Conservation (phyloP, 2,329 filamentous ascomycete species). For the Shiraia sp. region DNA sequence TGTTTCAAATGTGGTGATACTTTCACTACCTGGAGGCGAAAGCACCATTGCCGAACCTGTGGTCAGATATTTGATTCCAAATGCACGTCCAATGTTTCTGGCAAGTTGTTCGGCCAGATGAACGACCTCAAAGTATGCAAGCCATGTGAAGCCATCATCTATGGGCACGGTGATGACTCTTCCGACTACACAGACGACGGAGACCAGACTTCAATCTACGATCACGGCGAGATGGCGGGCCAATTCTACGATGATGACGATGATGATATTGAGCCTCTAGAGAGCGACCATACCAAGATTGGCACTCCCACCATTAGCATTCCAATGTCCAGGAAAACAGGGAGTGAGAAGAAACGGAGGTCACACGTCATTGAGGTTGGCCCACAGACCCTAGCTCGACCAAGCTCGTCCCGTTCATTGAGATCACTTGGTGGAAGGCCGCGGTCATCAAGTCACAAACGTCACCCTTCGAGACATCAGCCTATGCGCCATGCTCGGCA, state of each 20-base stretch:
- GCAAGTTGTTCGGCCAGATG: slow-evolving; percentile 82
- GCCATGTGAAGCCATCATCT: slow-evolving; percentile 88
- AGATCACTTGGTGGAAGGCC: slow-evolving; percentile 73
- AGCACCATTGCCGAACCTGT: slow-evolving; percentile 92
- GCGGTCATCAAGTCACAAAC: slow-evolving; percentile 76
- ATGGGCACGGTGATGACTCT: slow-evolving; percentile 85
- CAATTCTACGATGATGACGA: slow-evolving; percentile 30
- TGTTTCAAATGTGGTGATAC: slow-evolving; percentile 90
- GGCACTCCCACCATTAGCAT: slow-evolving; percentile 66
- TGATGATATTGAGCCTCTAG: slow-evolving; percentile 29
- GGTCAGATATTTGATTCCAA: slow-evolving; percentile 99
- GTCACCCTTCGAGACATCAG: slow-evolving; percentile 86
- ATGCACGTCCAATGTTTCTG: slow-evolving; percentile 89
- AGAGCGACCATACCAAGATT: slow-evolving; percentile 48
- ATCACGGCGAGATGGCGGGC: slow-evolving; percentile 30
- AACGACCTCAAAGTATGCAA: slow-evolving; percentile 89
- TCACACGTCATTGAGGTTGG: slow-evolving; percentile 92
- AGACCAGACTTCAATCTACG: slow-evolving; percentile 62
- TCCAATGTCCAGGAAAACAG: slow-evolving; percentile 65
- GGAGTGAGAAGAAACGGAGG: slow-evolving; percentile 78
- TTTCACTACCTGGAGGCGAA: slow-evolving; percentile 91
- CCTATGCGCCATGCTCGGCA: slow-evolving; percentile 76
- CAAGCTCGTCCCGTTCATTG: slow-evolving; percentile 89
- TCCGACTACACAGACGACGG: slow-evolving; percentile 88
- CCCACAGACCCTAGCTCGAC: slow-evolving; percentile 72